A percentile compares a stretch with the other conserved stretches of the same genome.
Evolutionary conservation across 1,139 yeast genomes (phyloP).

Genomic region (Candida tropicalis): DNA sequence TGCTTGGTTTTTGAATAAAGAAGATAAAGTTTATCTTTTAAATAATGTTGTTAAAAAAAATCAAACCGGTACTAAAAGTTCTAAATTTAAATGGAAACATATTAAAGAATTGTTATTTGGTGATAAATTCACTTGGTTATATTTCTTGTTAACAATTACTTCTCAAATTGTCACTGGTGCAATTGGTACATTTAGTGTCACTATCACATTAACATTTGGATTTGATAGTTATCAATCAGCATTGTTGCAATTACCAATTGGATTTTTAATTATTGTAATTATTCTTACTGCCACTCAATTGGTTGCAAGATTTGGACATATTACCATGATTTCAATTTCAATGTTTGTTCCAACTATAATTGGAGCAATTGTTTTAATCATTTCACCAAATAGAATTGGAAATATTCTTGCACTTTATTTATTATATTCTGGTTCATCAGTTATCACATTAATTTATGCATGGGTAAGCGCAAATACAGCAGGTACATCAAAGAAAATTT

Average conservation of each 20-base stretch:
- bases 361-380: slow-evolving; percentile 39
- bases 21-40: slow-evolving; percentile 32
- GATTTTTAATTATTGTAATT: slow-evolving; percentile 37
- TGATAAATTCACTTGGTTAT: slow-evolving; percentile 42
- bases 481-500: slow-evolving; percentile 36
- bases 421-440: slow-evolving; percentile 39
- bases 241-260: slow-evolving; percentile 43
- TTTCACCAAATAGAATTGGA: slow-evolving; percentile 29
- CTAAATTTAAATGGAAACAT: slow-evolving; percentile 29
- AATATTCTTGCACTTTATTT: slow-evolving; percentile 40
- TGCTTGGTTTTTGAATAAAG: slow-evolving; percentile 30
- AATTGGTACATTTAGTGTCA: slow-evolving; percentile 41
- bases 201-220: slow-evolving; percentile 41
- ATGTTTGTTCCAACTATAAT: slow-evolving; percentile 39
- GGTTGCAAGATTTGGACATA: slow-evolving; percentile 28
- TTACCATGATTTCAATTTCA: slow-evolving; percentile 28
- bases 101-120: slow-evolving; percentile 32
- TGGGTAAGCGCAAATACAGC: slow-evolving; percentile 42
- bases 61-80: slow-evolving; percentile 35
- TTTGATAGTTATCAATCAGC: slow-evolving; percentile 36
- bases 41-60: slow-evolving; percentile 33
- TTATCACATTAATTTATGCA: slow-evolving; percentile 35
- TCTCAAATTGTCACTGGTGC: slow-evolving; percentile 47
- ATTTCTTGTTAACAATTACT: slow-evolving; percentile 34
- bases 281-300: slow-evolving; percentile 35